Percentiles rank a stretch among this genome's conserved stretches.
These are phyloP conservation scores for Exophiala alcalophila DNA, from an alignment of 2,329 filamentous ascomycete genomes.

Conservation along the genomic window DNA sequence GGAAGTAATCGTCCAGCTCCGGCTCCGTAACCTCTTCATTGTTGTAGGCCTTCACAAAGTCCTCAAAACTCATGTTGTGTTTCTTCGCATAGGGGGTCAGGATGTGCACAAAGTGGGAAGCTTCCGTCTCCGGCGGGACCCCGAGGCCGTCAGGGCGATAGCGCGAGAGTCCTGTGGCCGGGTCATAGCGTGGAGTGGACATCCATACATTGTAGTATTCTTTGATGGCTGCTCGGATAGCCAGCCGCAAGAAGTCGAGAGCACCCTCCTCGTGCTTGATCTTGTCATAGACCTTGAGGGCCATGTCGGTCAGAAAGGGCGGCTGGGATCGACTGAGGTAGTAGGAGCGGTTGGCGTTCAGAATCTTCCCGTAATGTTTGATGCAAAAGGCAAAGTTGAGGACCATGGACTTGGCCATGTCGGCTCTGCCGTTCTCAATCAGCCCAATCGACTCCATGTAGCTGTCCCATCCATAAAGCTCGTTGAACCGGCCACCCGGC, in stretches of 20 bases:
- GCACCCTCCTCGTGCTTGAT: slow-evolving; percentile 83
- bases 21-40: slow-evolving; percentile 71
- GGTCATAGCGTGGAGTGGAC: slow-evolving; percentile 71
- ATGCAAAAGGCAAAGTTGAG: slow-evolving; percentile 97
- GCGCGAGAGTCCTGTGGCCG: slow-evolving; percentile 72
- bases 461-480: slow-evolving; percentile 97
- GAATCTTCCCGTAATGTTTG: slow-evolving; percentile 95
- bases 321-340: slow-evolving; percentile 93
- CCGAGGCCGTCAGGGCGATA: slow-evolving; percentile 81
- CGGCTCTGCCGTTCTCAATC: slow-evolving; percentile 76
- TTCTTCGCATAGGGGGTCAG: slow-evolving; percentile 80
- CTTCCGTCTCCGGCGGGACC: slow-evolving; percentile 88
- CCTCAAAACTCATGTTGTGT: slow-evolving; percentile 72
- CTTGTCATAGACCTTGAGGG: slow-evolving; percentile 85
- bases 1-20: slow-evolving; percentile 89
- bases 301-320: slow-evolving; percentile 96
- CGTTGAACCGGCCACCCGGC: slow-evolving; percentile 94
- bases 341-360: slow-evolving; percentile 95
- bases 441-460: slow-evolving; percentile 97
- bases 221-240: slow-evolving; percentile 90
- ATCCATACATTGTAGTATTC: slow-evolving; percentile 93
- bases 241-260: slow-evolving; percentile 72
- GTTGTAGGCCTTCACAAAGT: slow-evolving; percentile 91
- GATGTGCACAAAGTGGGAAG: slow-evolving; percentile 80
- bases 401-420: slow-evolving; percentile 92